Evolutionary conservation across 2,329 filamentous ascomycete species (phyloP), one percentile per base, ranked within the genome.

Genomic region (Ilyonectria sp.): DNA sequence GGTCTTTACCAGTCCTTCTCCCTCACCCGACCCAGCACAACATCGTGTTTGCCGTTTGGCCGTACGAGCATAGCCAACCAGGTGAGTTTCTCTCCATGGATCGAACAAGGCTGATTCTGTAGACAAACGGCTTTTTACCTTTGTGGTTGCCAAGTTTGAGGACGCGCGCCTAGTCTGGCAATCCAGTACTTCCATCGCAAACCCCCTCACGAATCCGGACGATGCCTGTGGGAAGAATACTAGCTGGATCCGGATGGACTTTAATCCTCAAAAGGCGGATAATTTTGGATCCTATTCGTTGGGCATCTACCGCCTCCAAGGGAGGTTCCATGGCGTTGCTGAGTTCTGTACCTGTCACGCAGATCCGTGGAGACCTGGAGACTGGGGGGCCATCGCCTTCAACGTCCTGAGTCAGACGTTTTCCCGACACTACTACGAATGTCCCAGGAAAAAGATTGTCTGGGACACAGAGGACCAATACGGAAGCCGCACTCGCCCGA

Each of bases 1-100:
- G 63, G 26, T 65, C 61, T 9, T 49, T 72, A 2, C 73, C 75
- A 15, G 72, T 67, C 6, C 47, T 77, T 10, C 55, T 77, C 13
- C 65, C 69, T 10, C 73, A 77, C 26, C 68, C 75, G 4, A 71
- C 65, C 11, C 52, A 72, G 8, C 50, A 61, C 3, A 65, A 72
- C n/a, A 56, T 71, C 4, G 53, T 67, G 4, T 77, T 65, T 64
- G 65, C 52, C 1, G 74, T 69, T 5, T 71, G 69, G 55, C 54
- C 58, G 8, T 56, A 59, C 21, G 52, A 43, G 17, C 50, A 68
- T 19, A 11, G 13, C 3, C 56, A 35, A 2, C 23, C 17, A 19
- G 13, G 71, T 73, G 19, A 70, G 63, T 44, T n/a, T 15, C 6
- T 6, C 37, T 6, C 10, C 2, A 7, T 31, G 11, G 17, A 31